These are phyloP conservation scores for Marasmius sp. DNA, from an alignment of 1,284 basidiomycete genomes.

Conservation along the genomic window DNA sequence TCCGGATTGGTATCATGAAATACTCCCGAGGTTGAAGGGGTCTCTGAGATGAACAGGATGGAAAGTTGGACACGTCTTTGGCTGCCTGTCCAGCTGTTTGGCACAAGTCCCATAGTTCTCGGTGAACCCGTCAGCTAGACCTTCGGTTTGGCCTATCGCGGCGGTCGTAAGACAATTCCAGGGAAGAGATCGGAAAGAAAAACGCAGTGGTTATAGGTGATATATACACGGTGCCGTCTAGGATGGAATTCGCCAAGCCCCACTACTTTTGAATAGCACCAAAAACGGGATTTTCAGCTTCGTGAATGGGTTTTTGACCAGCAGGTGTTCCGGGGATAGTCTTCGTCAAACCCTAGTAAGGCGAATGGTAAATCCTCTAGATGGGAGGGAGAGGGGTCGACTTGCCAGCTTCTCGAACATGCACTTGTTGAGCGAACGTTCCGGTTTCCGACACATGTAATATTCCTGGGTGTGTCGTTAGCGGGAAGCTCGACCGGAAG, in stretches of 20 bases:
- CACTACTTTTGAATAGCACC: conserved; percentile 26
- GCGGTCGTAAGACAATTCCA: no score
- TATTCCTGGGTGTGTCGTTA: conserved; percentile 66
- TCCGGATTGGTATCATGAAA: no score
- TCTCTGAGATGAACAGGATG: no score
- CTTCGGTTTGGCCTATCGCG: no score
- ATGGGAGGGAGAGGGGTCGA: conserved; percentile 6
- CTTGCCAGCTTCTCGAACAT: conserved; percentile 94
- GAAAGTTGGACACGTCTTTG: no score
- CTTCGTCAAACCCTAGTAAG: conserved; percentile 81
- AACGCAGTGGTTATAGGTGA: neutral
- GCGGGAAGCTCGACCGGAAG: neutral
- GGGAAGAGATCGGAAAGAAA: neutral
- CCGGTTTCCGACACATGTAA: conserved; percentile 87
- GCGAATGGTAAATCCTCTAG: neutral
- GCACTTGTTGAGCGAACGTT: conserved; percentile 90
- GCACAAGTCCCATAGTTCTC: no score
- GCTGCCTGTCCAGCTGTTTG: no score
- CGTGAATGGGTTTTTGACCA: conserved; percentile 87
- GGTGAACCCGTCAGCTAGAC: no score
- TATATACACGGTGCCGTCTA: conserved; percentile 3
- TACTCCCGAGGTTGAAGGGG: no score
- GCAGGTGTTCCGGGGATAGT: conserved; percentile 89
- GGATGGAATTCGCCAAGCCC: neutral
- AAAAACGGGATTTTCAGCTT: conserved; percentile 84